Percentiles rank a stretch among this genome's conserved stretches.
Conservation (phyloP, 805 yeast species). For the Candida sithepensis region DNA sequence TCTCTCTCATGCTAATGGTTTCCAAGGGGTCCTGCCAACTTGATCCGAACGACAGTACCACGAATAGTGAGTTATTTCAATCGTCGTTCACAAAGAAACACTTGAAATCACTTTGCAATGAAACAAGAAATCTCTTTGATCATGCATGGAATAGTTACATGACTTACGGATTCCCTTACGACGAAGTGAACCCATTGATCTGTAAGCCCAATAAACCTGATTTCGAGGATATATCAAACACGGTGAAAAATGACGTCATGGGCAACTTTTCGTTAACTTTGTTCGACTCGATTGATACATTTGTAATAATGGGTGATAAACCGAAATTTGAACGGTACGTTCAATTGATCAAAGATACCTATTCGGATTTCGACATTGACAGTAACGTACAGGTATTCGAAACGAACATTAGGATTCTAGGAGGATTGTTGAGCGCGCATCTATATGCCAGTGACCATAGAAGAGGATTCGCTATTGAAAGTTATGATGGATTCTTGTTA, state of each 20-base stretch:
- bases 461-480: conserved; percentile 37
- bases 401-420: conserved; percentile 74
- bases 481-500: conserved; percentile 72
- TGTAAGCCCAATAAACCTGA: conserved; percentile 72
- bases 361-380: conserved; percentile 52
- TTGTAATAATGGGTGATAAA: conserved; percentile 67
- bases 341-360: conserved; percentile 33
- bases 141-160: conserved; percentile 76
- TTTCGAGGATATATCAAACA: conserved; percentile 45
- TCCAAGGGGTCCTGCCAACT: not conserved
- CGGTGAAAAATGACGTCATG: conserved; percentile 72
- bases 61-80: conserved; percentile 20
- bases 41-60: not conserved
- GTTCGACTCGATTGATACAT: conserved; percentile 75
- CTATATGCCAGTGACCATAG: conserved; percentile 54
- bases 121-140: conserved; percentile 56
- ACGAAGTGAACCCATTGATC: conserved; percentile 72
- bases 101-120: conserved; percentile 29
- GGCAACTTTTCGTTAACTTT: conserved; percentile 81
- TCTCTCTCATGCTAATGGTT: not conserved
- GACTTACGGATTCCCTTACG: conserved; percentile 70
- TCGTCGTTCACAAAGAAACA: conserved; percentile 27
- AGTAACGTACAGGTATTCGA: conserved; percentile 87
- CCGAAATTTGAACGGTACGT: conserved; percentile 48
- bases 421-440: conserved; percentile 79